Evolutionary conservation across 2,329 filamentous ascomycete species (phyloP), one percentile per base, ranked within the genome.

Genomic region (Venturia pyrina): DNA sequence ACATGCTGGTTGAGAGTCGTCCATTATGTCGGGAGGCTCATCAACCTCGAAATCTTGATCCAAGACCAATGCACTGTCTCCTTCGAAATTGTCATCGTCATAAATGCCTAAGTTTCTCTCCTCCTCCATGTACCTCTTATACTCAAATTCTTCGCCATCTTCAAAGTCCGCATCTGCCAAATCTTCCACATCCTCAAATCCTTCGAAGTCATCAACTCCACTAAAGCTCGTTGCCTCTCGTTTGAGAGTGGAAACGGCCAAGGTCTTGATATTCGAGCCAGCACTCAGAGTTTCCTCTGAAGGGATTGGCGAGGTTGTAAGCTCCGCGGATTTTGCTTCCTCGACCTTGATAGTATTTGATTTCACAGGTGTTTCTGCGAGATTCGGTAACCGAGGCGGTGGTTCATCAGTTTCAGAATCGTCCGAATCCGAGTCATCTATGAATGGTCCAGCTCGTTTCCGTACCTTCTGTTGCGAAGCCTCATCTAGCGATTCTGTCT

Each of bases 51-150:
- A 78, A 67, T 86, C 82, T 3, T 82, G 83, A 69, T 89, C 86
- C 28, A 59, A n/a, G 3, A 88, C 86, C 53, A 59, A 37, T 3
- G 88, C 78, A 13, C 67, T 64, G n/a, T 75, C 74, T 40, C 69
- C 71, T 40, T 75, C 73, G 11, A 74, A 70, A 71, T 43, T 40
- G 17, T 56, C 57, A 8, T 44, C 73, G 44, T 84, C 82, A 56
- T 85, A 85, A 68, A 77, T 76, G 68, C 82, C 81, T 28, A 83
- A 71, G 63, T 75, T 75, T 57, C 75, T 75, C 74, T 95, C 90
- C 73, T 91, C 88, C 71, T 87, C 85, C 87, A 93, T 90, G 75
- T 85, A 93, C 61, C 83, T 81, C 76, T 80, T 72, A 70, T 82
- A 81, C 60, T 80, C 73, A 48, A 79, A 80, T 61, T 83, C 81